phyloP scores from a whole-genome alignment of 306 rosid genomes.

The Hippophae gyantsensis region DNA sequence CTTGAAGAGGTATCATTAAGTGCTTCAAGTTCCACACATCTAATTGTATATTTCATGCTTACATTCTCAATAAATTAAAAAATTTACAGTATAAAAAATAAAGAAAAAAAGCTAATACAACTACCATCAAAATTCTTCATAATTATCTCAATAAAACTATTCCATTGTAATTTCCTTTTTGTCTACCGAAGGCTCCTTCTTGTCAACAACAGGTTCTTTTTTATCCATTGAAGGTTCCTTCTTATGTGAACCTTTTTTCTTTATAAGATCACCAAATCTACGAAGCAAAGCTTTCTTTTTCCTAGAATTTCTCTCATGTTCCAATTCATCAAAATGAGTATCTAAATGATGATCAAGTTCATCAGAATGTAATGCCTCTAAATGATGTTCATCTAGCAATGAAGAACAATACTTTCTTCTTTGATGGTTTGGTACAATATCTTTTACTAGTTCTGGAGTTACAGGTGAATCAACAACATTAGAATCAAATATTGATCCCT shows the following conservation, averaged over 20 bases:
- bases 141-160: no score
- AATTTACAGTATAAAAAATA: no score
- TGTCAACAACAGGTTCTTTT: background rate
- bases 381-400: slow-evolving; percentile 11
- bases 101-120: no score
- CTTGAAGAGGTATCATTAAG: no score
- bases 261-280: slow-evolving; percentile 77
- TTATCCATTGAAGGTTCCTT: slow-evolving; percentile 15
- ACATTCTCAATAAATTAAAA: no score
- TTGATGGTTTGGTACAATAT: background rate
- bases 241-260: slow-evolving; percentile 33
- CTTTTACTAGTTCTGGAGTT: no score
- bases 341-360: slow-evolving; percentile 39
- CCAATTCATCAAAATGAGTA: slow-evolving; percentile 28
- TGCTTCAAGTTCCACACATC: no score
- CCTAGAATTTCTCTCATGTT: slow-evolving; percentile 44
- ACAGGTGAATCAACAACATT: no score
- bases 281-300: slow-evolving; percentile 65
- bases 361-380: slow-evolving; percentile 10
- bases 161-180: no score
- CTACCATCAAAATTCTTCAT: no score
- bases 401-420: slow-evolving; percentile 8
- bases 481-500: slow-evolving; percentile 55
- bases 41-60: no score
- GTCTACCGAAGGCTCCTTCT: no score